Base-by-base conservation (phyloP, 2,329 filamentous ascomycete genomes). In the Stagonosporopsis tanaceti region DNA sequence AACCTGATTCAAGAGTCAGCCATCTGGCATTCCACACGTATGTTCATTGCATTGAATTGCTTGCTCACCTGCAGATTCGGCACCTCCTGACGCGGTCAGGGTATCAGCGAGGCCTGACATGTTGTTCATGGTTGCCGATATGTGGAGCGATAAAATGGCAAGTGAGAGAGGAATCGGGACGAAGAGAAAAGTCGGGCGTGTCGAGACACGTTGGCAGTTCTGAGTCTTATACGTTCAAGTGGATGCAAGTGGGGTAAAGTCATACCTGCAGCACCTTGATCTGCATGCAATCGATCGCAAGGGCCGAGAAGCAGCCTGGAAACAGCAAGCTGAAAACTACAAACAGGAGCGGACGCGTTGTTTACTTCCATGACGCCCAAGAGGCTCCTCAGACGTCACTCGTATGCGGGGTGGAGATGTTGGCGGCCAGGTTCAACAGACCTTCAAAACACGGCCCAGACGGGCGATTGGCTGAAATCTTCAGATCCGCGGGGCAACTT, bases 11-110 rank as follows among this genome's bases (percentile, higher is more conserved):
- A 20, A 20, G n/a, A 28, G 30, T 32, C 30, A 32, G 30, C 11
- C 30, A 11, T 11, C 3, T 14, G 8, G 30, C 3, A 32, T 9
- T 32, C 7, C 11, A 14, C 30, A 9, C 8, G 30, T 14, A 9
- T 4, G 2, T 1, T 32, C 1, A 4, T 5, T n/a, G 25, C 38
- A 27, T 22, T 3, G 8, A 27, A 17, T 6, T 27, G 15, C 44
- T 56, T 17, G 20, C 65, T 60, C 54, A 77, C 75, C 71, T 57
- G 75, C 77, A 27, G 76, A 74, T 60, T 81, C 78, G 25, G 73
- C 61, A n/a, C 74, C 76, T 17, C 77, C 76, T 46, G 78, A 77
- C 15, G 77, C 76, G 5, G 77, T 79, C 52, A 81, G 57, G 32
- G 67, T 76, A 11, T 80, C 72, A 15, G 78, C 63, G 22, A 81